These are phyloP conservation scores for Encephalitozoon cuniculi DNA, from an alignment of 371 early-diverging fungal genomes.

Conservation along the genomic window DNA sequence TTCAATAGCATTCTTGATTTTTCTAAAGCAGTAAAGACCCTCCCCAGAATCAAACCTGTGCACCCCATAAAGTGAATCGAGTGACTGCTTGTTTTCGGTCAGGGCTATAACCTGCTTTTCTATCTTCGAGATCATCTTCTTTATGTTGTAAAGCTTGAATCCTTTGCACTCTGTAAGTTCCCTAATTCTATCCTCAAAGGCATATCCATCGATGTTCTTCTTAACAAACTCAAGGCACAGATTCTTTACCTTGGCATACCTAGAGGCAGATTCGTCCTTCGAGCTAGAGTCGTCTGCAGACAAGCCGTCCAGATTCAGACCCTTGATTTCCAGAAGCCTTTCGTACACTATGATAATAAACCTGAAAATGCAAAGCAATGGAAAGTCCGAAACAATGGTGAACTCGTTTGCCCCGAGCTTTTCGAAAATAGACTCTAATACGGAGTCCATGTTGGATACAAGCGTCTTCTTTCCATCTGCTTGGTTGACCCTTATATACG, in stretches of 20 bases:
- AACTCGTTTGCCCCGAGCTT: not conserved
- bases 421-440: conserved; percentile 12
- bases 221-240: conserved; percentile 68
- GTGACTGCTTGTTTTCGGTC: conserved; percentile 23
- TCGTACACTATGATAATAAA: conserved; percentile 72
- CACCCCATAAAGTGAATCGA: not conserved
- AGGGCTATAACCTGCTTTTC: conserved; percentile 37
- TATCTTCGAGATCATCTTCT: conserved; percentile 53
- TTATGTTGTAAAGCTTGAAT: conserved; percentile 54
- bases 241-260: conserved; percentile 63
- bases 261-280: conserved; percentile 16
- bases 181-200: conserved; percentile 80
- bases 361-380: conserved; percentile 74
- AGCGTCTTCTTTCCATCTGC: conserved; percentile 10
- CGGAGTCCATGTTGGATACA: conserved; percentile 7
- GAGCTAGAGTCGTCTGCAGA: conserved; percentile 64
- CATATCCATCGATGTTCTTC: conserved; percentile 69
- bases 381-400: conserved; percentile 66
- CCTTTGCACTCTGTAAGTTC: conserved; percentile 62
- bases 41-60: not conserved
- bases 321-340: conserved; percentile 70
- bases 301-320: conserved; percentile 62
- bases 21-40: not conserved
- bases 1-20: not conserved
- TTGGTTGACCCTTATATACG: conserved; percentile 13